These are phyloP conservation scores for Oryza rufipogon DNA, from an alignment of 176 grass and related monocot genomes.

Conservation along the genomic window DNA sequence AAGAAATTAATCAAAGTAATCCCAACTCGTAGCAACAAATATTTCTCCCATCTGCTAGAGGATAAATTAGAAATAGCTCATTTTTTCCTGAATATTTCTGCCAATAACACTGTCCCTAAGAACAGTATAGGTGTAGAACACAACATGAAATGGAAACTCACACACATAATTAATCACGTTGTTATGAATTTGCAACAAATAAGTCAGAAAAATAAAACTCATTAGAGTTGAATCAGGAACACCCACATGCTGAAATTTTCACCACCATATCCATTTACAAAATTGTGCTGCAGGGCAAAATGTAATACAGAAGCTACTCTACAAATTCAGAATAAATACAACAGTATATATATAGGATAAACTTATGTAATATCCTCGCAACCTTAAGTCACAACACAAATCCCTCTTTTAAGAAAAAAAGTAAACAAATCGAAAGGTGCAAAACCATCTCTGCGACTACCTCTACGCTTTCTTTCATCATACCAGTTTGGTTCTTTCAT, in stretches of 20 bases:
- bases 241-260: not conserved
- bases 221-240: not conserved
- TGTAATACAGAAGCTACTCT: constrained; percentile 25
- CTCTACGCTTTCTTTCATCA: constrained; percentile 34
- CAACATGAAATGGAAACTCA: not conserved
- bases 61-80: not conserved
- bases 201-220: not conserved
- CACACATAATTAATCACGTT: not conserved
- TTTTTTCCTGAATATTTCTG: constrained; percentile 1
- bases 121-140: not conserved
- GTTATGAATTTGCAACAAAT: not conserved
- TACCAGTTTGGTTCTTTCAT: too few species aligned
- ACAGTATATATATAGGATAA: constrained; percentile 1
- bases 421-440: not conserved
- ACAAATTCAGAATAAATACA: constrained; percentile 42
- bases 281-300: constrained; percentile 6
- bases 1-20: constrained; percentile 3
- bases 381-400: constrained; percentile 16
- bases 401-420: constrained; percentile 23
- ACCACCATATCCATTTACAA: constrained; percentile 9
- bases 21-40: not conserved
- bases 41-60: not conserved
- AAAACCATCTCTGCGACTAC: constrained; percentile 42
- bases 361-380: constrained; percentile 15
- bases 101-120: not conserved